Base-by-base conservation (phyloP, 108 stramenopile genomes). In the Epipyxis sp. region DNA sequence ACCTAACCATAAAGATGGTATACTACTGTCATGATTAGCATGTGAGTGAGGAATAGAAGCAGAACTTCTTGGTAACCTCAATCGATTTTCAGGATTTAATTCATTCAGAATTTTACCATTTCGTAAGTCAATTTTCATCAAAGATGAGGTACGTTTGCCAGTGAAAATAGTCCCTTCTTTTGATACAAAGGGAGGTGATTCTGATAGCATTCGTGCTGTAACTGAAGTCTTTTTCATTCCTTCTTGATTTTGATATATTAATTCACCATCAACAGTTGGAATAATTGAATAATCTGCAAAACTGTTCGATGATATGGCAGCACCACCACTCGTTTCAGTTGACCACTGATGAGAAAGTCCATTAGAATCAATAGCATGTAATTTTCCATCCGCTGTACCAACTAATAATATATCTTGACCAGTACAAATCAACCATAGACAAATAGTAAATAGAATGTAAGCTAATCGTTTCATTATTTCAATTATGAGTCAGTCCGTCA, bases 191-290 rank as follows among this genome's bases (percentile, higher is more conserved):
- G 61, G 61, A 32, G 61, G 20, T 13, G 10, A 32, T 6, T 65
- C 61, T 32, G 61, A 10, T 6, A 65, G 25, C 20, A 65, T 25
- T 25, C 61, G 3, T 65, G 61, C 61, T 65, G 61, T 65, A 35
- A 65, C 61, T 32, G 61, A 65, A 29, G 61, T 65, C 35, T 65
- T 65, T 16, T 32, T 16, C 25, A 65, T 65, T 65, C 61, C 61
- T 6, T 25, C 61, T 10, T 16, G 35, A 32, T 25, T 25, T 10
- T 37, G 20, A 25, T 32, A 29, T 6, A 65, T 16, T 32, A 65
- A 25, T 32, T 10, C 35, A 3, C 61, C 61, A 65, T 65, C 61
- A 10, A 65, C 20, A 35, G 61, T 35, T 3, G 61, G 61, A 37
- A 65, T 65, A 6, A 65, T 25, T 6, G 61, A 6, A 29, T 32